A percentile compares a stretch with the other conserved stretches of the same genome.
phyloP scores from a whole-genome alignment of 345 rosid species.

The Eucalyptus cloeziana region DNA sequence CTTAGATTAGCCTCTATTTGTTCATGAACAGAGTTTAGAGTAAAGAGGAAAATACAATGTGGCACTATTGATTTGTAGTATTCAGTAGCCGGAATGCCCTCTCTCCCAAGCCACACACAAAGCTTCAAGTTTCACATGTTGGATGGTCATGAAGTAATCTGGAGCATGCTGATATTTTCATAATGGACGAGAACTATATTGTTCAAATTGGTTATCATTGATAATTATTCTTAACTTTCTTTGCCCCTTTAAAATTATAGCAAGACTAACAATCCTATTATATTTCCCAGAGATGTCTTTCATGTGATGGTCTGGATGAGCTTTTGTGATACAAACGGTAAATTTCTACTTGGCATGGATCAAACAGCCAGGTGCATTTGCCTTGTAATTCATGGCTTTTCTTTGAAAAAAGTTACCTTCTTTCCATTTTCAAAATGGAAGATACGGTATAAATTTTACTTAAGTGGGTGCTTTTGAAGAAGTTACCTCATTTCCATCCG shows the following conservation, averaged over 20 bases:
- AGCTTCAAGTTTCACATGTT: background rate
- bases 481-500: background rate
- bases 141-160: background rate
- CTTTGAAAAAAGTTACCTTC: background rate
- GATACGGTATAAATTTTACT: background rate
- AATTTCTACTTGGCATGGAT: background rate
- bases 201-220: background rate
- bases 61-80: background rate
- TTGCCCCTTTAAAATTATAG: background rate
- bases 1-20: background rate
- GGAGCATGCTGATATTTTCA: background rate
- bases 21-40: background rate
- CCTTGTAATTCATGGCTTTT: background rate
- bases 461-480: background rate
- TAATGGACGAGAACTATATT: background rate
- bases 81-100: background rate
- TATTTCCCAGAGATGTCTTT: constrained; percentile 68
- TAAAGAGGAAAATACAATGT: background rate
- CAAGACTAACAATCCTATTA: background rate
- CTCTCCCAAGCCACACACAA: background rate
- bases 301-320: constrained; percentile 70
- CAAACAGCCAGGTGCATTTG: background rate
- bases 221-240: background rate
- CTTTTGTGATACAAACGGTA: constrained; percentile 81
- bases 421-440: background rate